Evolutionary conservation across 2,329 filamentous ascomycete species (phyloP).

Genomic region (Aspergillus floridensis): DNA sequence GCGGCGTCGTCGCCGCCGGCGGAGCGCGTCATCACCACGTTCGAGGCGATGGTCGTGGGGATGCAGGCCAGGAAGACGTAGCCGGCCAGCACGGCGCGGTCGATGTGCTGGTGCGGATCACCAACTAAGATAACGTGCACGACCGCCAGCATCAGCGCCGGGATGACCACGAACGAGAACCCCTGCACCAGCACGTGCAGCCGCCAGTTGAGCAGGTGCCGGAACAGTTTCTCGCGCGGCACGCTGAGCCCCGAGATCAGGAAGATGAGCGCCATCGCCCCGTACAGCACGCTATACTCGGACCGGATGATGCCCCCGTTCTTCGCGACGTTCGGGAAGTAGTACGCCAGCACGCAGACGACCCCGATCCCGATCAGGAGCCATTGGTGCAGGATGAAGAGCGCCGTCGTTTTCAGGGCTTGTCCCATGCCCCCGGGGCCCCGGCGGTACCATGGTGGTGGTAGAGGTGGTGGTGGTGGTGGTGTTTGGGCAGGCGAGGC

Average conservation of each 20-base stretch:
- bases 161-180: slow-evolving; percentile 65
- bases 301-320: slow-evolving; percentile 42
- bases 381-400: slow-evolving; percentile 57
- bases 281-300: slow-evolving; percentile 59
- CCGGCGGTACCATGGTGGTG: slow-evolving; percentile 3
- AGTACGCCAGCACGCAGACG: slow-evolving; percentile 52
- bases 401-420: slow-evolving; percentile 19
- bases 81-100: slow-evolving; percentile 64
- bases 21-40: slow-evolving; percentile 70
- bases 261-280: slow-evolving; percentile 67
- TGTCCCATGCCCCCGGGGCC: slow-evolving; percentile 10
- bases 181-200: slow-evolving; percentile 66
- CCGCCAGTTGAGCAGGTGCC: slow-evolving; percentile 65
- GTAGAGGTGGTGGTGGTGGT: not conserved
- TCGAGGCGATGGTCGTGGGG: slow-evolving; percentile 70
- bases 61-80: slow-evolving; percentile 66
- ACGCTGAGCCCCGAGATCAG: slow-evolving; percentile 69
- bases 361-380: slow-evolving; percentile 61
- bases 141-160: slow-evolving; percentile 58
- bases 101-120: slow-evolving; percentile 50
- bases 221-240: slow-evolving; percentile 58
- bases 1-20: slow-evolving; percentile 67
- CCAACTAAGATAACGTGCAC: slow-evolving; percentile 53
- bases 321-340: slow-evolving; percentile 53
- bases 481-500: not conserved